These are phyloP conservation scores for Cercophora samala DNA, from an alignment of 495 filamentous ascomycete genomes.

Conservation along the genomic window DNA sequence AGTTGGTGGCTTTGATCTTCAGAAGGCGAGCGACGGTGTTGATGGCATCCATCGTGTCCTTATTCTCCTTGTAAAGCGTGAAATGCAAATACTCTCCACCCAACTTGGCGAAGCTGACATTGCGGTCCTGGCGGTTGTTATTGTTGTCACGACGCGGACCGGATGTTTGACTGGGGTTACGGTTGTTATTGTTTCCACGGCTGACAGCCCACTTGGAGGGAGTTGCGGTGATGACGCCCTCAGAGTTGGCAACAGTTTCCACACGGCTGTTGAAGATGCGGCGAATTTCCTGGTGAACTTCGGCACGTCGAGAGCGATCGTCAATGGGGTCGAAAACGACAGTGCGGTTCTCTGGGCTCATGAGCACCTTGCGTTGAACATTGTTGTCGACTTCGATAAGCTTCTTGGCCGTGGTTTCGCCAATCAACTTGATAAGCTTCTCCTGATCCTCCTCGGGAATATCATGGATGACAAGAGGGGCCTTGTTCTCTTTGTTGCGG, in stretches of 20 bases:
- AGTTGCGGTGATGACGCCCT: constrained; percentile 37
- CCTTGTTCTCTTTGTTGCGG: neutral
- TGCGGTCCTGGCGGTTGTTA: constrained; percentile 15
- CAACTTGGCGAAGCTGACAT: constrained; percentile 35
- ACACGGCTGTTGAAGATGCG: constrained; percentile 39
- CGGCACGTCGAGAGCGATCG: constrained; percentile 39
- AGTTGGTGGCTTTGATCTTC: constrained; percentile 62
- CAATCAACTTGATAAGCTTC: constrained; percentile 29
- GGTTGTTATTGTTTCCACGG: constrained; percentile 35
- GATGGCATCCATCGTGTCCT: constrained; percentile 93
- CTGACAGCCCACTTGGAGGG: constrained; percentile 26
- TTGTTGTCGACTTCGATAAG: constrained; percentile 35
- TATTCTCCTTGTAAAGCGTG: constrained; percentile 95
- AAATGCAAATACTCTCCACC: constrained; percentile 86
- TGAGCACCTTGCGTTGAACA: constrained; percentile 27
- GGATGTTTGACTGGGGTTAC: constrained; percentile 20
- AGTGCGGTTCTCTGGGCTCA: constrained; percentile 21
- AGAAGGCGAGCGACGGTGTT: constrained; percentile 65
- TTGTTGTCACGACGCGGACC: constrained; percentile 32
- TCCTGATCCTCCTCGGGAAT: constrained; percentile 27
- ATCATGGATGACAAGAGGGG: neutral
- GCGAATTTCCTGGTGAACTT: constrained; percentile 45
- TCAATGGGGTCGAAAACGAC: constrained; percentile 35
- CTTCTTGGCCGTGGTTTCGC: constrained; percentile 31
- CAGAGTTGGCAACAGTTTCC: constrained; percentile 30